A percentile compares a stretch with the other conserved stretches of the same genome.
phyloP scores from a whole-genome alignment of 2,329 filamentous ascomycete species.

The Fusarium praegraminearum region DNA sequence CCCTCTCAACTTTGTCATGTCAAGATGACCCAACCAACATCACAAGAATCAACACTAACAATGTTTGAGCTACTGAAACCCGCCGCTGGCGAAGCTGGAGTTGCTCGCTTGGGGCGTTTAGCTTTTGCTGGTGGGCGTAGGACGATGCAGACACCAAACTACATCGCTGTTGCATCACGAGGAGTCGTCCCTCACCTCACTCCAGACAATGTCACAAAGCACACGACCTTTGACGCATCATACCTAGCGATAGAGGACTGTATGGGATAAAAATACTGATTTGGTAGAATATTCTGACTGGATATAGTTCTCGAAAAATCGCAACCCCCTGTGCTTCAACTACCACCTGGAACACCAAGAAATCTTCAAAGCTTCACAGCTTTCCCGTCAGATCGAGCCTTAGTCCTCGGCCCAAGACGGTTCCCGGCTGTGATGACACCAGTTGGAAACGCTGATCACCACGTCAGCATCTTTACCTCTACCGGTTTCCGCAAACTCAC shows the following conservation, averaged over 20 bases:
- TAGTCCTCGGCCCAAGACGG: constrained; percentile 82
- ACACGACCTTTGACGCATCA: constrained; percentile 74
- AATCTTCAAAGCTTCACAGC: constrained; percentile 82
- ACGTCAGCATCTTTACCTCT: constrained; percentile 84
- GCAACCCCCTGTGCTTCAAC: constrained; percentile 63
- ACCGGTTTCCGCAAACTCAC: constrained; percentile 83
- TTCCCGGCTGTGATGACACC: constrained; percentile 80
- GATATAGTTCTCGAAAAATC: constrained; percentile 66
- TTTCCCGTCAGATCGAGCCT: constrained; percentile 72
- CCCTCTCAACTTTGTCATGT: constrained; percentile 24
- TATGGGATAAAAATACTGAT: constrained; percentile 60
- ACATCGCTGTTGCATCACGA: constrained; percentile 82
- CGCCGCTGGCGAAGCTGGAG: constrained; percentile 54
- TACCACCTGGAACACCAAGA: constrained; percentile 57
- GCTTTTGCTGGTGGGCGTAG: constrained; percentile 70
- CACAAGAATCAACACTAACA: constrained; percentile 41
- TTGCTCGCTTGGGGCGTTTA: constrained; percentile 76
- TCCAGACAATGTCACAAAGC: constrained; percentile 79
- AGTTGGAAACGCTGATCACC: constrained; percentile 75
- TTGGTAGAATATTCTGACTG: constrained; percentile 9
- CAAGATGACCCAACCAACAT: constrained; percentile 49
- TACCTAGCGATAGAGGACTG: constrained; percentile 94
- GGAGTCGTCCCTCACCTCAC: constrained; percentile 89
- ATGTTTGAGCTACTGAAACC: constrained; percentile 62
- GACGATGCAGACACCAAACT: constrained; percentile 84